These are phyloP conservation scores for Candida golubevii DNA, from an alignment of 805 yeast species.

Conservation along the genomic window DNA sequence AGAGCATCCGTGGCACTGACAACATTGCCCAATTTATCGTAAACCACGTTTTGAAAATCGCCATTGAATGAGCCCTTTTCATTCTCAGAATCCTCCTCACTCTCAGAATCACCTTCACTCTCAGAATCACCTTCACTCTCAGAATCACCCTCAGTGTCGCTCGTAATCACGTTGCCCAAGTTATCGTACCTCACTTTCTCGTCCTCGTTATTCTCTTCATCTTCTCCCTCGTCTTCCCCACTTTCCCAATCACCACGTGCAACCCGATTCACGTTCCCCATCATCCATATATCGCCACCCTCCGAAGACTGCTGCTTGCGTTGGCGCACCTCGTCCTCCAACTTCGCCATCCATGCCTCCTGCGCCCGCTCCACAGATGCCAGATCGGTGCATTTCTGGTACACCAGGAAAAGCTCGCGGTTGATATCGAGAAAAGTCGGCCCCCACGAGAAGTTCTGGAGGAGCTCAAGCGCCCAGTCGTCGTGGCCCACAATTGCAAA, in stretches of 20 bases:
- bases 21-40: conserved; percentile 22
- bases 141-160: conserved; percentile 12
- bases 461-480: conserved; percentile 80
- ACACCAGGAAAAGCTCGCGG: conserved; percentile 67
- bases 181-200: conserved; percentile 12
- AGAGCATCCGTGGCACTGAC: conserved; percentile 6
- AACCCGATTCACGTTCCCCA: conserved; percentile 68
- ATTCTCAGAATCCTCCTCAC: conserved; percentile 8
- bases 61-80: conserved; percentile 15
- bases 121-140: conserved; percentile 9
- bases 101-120: conserved; percentile 1
- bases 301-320: conserved; percentile 50
- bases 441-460: conserved; percentile 91
- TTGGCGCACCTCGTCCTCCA: conserved; percentile 63
- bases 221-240: neutral
- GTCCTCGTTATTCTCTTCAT: neutral
- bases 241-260: conserved; percentile 5
- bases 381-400: conserved; percentile 76
- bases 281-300: conserved; percentile 67
- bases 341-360: conserved; percentile 62
- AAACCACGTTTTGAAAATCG: conserved; percentile 12
- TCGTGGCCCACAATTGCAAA: conserved; percentile 87
- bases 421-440: conserved; percentile 80
- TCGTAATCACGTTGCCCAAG: conserved; percentile 14
- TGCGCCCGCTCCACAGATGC: conserved; percentile 71